A percentile compares a stretch with the other conserved stretches of the same genome.
Conservation (phyloP, 2,329 filamentous ascomycete genomes). For the Fragosphaeria purpurea region DNA sequence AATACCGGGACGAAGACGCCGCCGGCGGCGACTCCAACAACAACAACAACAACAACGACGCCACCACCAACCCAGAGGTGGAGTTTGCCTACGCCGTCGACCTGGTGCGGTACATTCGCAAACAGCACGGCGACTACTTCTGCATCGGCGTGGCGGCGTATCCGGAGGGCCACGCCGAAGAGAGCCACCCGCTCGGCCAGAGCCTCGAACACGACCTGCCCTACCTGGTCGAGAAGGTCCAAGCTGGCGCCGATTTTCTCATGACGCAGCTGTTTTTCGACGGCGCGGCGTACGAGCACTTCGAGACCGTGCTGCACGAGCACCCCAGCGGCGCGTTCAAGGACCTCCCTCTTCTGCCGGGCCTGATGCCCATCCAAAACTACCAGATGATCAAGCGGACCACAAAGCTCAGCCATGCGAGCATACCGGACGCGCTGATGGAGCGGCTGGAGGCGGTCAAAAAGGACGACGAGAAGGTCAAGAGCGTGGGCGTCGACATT, state of each 20-base stretch:
- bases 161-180: slow-evolving; percentile 88
- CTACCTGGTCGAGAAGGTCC: slow-evolving; percentile 79
- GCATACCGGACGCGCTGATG: slow-evolving; percentile 62
- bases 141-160: slow-evolving; percentile 92
- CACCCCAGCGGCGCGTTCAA: slow-evolving; percentile 82
- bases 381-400: slow-evolving; percentile 93
- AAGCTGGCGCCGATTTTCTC: slow-evolving; percentile 91
- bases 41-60: slow-evolving; percentile 12
- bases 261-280: slow-evolving; percentile 99
- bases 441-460: slow-evolving; percentile 61
- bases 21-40: neutral
- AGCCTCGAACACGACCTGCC: slow-evolving; percentile 72
- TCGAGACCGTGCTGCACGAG: slow-evolving; percentile 65
- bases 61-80: slow-evolving; percentile 34
- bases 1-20: slow-evolving; percentile 55
- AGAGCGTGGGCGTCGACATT: slow-evolving; percentile 70
- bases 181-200: slow-evolving; percentile 65
- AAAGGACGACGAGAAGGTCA: slow-evolving; percentile 72
- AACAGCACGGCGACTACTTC: slow-evolving; percentile 85
- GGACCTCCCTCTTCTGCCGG: slow-evolving; percentile 81
- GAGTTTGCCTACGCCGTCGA: slow-evolving; percentile 87
- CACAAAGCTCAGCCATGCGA: slow-evolving; percentile 87
- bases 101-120: slow-evolving; percentile 78
- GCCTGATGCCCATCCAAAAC: slow-evolving; percentile 94
- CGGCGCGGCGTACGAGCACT: slow-evolving; percentile 67